Base-by-base conservation (phyloP, 306 rosid genomes). In the Acacia crassicarpa region DNA sequence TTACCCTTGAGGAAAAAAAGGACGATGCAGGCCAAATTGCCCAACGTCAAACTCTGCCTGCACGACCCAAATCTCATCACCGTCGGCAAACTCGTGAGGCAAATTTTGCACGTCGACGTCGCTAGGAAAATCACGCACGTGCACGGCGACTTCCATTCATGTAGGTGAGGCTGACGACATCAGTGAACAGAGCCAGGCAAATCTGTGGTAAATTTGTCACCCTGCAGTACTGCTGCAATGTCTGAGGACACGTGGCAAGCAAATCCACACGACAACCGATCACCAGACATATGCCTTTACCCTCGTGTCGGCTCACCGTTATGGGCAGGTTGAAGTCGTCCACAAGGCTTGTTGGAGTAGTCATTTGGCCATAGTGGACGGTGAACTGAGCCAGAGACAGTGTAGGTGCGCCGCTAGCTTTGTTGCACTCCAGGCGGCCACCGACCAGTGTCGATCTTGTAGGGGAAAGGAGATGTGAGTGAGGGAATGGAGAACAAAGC, bases 231-330 rank as follows among this genome's bases (percentile, higher is more conserved):
- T 92, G 83, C 66, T 88, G 92, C 11, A 95, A 45, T 23, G 14
- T 58, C 0, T 33, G 67, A 0, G 98, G 99, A 78, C 99, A 96
- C 27, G 93, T 85, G 62, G 88, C 86, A 1, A 96, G 87, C 0
- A 96, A 88, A 14, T 92, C 81, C 4, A 78, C 56, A 0, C 88
- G 85, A 35, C 99, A 93, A 0, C 99, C 98, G 0, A 96, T 92
- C 0, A 93, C 90, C 0, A 98, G 99, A 78, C 98, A 96, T 2
- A 77, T 84, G 1, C 99, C 99, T 41, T 84, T 87, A 0, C 98
- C 99, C 71, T 93, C 97, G 77, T 96, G 97, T 0, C 97, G 99
- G 0, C 97, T 93, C 8, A 96, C 80, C 1, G 98, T 93, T 78
- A 96, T 1, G 0, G 94, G 91, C 8, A 92, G 46, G 89, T 96